Base-by-base conservation (phyloP, 495 filamentous ascomycete species). In the Rusavskia elegans region DNA sequence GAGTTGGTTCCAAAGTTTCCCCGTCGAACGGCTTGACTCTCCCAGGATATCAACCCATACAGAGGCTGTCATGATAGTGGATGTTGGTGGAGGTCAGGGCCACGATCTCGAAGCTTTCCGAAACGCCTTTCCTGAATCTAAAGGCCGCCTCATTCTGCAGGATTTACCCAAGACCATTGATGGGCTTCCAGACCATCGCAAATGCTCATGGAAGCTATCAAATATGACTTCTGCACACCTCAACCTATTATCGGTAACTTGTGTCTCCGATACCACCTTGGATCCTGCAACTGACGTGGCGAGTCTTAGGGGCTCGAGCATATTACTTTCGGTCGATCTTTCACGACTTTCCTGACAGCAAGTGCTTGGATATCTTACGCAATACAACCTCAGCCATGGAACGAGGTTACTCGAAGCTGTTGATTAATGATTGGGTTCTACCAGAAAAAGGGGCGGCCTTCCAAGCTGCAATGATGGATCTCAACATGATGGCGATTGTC, bases 321-420 rank as follows among this genome's bases (percentile, higher is more conserved):
- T 76, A 76, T 52, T 71, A 67, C 54, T 61, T 70, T 53, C 66
- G 69, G 37, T 63, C 59, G 29, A 64, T 72, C 21, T 64, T 71
- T 4, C 68, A 73, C 54, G 65, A 72, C 49, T 71, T 66, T 66
- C 52, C 63, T 10, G 54, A 68, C 53, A 53, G 61, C 10, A 61
- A 66, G 46, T 61, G 59, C n/a, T 59, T 52, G 27, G 35, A 60
- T 37, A 32, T 64, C 45, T 60, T 65, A 7, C 44, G 27, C 5
- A 65, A 70, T 29, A 54, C 77, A n/a, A 55, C 45, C 20, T 52
- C 58, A n/a, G 66, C 63, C 10, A 69, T 71, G 68, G 50, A 58
- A 16, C 66, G 66, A n/a, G 70, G 66, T 0, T 75, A 73, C 54
- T 74, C 68, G 0, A 70, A 63, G 54, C 55, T 74, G 0, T 58